phyloP scores from a whole-genome alignment of 192 early-diverging fungal species.

The Coemansia sp. region DNA sequence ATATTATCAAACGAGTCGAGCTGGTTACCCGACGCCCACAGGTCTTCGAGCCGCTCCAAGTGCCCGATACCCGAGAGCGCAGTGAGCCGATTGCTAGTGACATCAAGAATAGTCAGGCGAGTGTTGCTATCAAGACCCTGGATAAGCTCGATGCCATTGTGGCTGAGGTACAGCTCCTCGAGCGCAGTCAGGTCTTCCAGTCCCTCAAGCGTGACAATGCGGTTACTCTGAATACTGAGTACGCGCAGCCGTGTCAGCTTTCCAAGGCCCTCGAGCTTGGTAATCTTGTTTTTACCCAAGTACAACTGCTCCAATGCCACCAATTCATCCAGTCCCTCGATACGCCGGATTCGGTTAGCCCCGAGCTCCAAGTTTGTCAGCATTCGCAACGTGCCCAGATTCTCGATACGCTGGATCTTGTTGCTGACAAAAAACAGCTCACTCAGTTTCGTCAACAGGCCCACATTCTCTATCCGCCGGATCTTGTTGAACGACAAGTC shows the following conservation, averaged over 20 bases:
- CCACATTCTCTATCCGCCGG: constrained; percentile 71
- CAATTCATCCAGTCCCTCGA: constrained; percentile 81
- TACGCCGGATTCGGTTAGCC: constrained; percentile 88
- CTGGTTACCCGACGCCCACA: constrained; percentile 88
- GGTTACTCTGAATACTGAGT: constrained; percentile 86
- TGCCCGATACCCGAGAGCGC: constrained; percentile 74
- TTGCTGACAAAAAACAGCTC: constrained; percentile 94
- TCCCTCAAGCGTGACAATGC: constrained; percentile 75
- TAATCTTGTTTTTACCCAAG: constrained; percentile 98
- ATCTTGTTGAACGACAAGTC: constrained; percentile 99
- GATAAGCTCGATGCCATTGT: constrained; percentile 83
- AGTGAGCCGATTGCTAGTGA: constrained; percentile 77
- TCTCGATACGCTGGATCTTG: constrained; percentile 83
- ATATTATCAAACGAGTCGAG: constrained; percentile 79
- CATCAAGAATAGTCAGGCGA: constrained; percentile 78
- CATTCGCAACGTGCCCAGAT: constrained; percentile 64
- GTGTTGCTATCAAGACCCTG: constrained; percentile 79
- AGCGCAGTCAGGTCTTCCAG: constrained; percentile 67
- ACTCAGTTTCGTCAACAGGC: constrained; percentile 60
- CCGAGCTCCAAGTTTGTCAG: constrained; percentile 91
- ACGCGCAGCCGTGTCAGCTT: constrained; percentile 65
- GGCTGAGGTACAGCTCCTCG: constrained; percentile 90
- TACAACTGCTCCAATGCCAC: constrained; percentile 86
- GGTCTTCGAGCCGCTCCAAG: constrained; percentile 73
- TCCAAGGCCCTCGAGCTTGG: constrained; percentile 70